phyloP scores from a whole-genome alignment of 1,284 basidiomycete species.

The Waitea zeae region DNA sequence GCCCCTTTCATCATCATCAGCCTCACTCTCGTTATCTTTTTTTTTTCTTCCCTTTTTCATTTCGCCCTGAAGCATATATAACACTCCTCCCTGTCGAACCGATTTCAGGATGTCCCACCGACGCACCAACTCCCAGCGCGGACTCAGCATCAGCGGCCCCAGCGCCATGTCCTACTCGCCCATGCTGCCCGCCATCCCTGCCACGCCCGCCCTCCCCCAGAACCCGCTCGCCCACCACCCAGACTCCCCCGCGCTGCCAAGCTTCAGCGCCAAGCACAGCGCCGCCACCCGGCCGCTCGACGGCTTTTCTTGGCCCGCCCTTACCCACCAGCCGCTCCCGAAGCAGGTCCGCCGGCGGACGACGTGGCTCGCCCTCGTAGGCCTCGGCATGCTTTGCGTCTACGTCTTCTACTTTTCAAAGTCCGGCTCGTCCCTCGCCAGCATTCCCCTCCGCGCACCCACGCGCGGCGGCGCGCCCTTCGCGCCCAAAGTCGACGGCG shows the following conservation, averaged over 20 bases:
- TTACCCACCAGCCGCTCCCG: constrained; percentile 2
- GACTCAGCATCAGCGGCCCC: constrained; percentile 11
- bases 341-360: constrained; percentile 18
- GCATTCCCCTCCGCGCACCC: constrained; percentile 13
- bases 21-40: no score
- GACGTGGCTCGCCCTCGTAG: constrained; percentile 31
- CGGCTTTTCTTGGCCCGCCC: constrained; percentile 1
- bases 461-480: constrained; percentile 8
- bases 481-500: constrained; percentile 5
- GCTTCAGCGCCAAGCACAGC: no score
- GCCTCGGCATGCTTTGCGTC: constrained; percentile 27
- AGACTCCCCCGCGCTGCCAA: no score
- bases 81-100: no score
- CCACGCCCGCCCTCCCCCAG: no score
- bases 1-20: no score
- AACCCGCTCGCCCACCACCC: no score
- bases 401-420: constrained; percentile 35
- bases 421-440: constrained; percentile 20
- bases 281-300: no score
- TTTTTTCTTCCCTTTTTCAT: no score
- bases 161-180: constrained; percentile 15
- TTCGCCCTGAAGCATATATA: no score
- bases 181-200: constrained; percentile 9
- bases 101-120: constrained; percentile 19
- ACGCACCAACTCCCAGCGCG: constrained; percentile 14